Evolutionary conservation across 2,329 filamentous ascomycete genomes (phyloP), one percentile per base, ranked within the genome.

Genomic region (Colletotrichum sp.): DNA sequence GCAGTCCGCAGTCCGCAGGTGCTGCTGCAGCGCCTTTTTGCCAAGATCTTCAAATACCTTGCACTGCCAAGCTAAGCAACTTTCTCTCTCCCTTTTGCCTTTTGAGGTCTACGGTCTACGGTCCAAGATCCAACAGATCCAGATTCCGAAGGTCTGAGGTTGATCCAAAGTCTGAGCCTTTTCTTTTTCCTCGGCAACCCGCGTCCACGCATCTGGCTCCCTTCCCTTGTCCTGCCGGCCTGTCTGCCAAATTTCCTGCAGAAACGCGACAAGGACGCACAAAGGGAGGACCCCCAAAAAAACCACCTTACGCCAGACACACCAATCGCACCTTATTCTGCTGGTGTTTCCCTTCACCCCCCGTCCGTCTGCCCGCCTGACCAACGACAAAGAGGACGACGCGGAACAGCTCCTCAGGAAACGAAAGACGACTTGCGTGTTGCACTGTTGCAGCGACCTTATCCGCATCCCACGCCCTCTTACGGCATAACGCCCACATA

Each of bases 261-360:
- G 59, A 71, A 64, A 67, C 44, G 44, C 44, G 44, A 52, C 44
- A 52, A 52, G 44, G 44, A 52, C n/a, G n/a, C 68, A 66, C 67
- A 71, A 68, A 60, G 65, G 63, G 44, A 73, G 55, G 28, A 62
- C 39, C 73, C 64, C 73, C 18, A 68, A 76, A 73, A 76, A 76
- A 73, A 68, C 34, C 70, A 76, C 73, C 70, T 76, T 76, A 60
- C 26, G 39, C 73, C 32, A 76, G 32, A 76, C 69, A 72, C 73
- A 57, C 69, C 69, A 73, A 72, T 68, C 62, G 64, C 69, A 68
- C 62, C 55, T 32, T 72, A 34, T 68, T 72, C 52, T 75, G 49
- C 34, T 36, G 15, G 55, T 62, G 67, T 10, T 18, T 5, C 65
- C 59, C 39, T 55, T 55, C 49, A 26, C 34, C 15, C 44, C 49